A percentile compares a stretch with the other conserved stretches of the same genome.
phyloP scores from a whole-genome alignment of 495 filamentous ascomycete species.

The Peziza echinospora region DNA sequence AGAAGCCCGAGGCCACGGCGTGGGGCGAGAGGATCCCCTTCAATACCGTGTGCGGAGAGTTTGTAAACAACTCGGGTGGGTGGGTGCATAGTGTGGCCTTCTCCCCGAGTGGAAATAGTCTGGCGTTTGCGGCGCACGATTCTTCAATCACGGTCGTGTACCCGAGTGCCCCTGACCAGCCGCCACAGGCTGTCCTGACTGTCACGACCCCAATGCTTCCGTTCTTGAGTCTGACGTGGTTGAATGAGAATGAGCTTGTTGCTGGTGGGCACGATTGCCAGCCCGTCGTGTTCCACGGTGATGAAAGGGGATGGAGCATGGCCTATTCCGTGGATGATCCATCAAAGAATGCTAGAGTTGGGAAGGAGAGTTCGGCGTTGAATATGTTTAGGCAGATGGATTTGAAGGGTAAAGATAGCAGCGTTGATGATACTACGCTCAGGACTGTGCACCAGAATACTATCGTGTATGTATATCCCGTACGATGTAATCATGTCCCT shows the following conservation, averaged over 20 bases:
- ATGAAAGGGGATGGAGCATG: constrained; percentile 63
- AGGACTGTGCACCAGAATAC: constrained; percentile 97
- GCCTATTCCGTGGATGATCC: constrained; percentile 61
- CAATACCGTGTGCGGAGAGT: constrained; percentile 95
- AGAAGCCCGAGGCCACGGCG: constrained; percentile 61
- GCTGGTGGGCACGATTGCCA: constrained; percentile 94
- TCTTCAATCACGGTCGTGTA: constrained; percentile 93
- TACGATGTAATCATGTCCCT: too few relatives aligned
- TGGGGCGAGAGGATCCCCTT: constrained; percentile 95
- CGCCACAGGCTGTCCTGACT: constrained; percentile 69
- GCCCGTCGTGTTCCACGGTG: constrained; percentile 73
- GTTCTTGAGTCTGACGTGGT: constrained; percentile 84
- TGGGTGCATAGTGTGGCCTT: constrained; percentile 88
- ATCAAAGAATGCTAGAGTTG: constrained; percentile 32
- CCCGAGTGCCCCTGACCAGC: constrained; percentile 52
- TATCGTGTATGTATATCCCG: constrained; percentile 25
- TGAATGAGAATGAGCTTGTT: constrained; percentile 76
- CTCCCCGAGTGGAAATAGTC: constrained; percentile 71
- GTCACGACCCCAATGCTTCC: constrained; percentile 75
- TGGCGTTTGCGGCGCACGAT: constrained; percentile 84
- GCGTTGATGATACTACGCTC: constrained; percentile 67
- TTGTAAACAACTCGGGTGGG: constrained; percentile 77
- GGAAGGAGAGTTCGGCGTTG: constrained; percentile 45
- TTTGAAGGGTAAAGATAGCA: constrained; percentile 52
- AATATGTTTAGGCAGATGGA: constrained; percentile 99